Evolutionary conservation across 805 yeast genomes (phyloP), one percentile per base, ranked within the genome.

Genomic region (Barnettozyma sucrosica): DNA sequence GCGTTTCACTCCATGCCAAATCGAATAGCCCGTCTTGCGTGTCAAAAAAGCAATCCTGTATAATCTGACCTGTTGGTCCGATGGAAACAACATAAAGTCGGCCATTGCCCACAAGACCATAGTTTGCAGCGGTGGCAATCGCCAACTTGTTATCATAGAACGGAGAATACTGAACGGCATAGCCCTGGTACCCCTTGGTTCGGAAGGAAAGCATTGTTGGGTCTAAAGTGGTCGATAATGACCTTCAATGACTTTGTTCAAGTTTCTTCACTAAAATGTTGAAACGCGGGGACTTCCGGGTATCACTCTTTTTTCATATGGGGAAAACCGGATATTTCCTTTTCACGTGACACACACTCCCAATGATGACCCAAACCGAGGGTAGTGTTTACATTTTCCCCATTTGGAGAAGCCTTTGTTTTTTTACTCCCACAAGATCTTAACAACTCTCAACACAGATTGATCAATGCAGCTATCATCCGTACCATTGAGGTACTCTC

Each of bases 1-100:
- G 92, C 6, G 73, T 46, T 63, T 92, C 99, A 48, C 90, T 85
- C 98, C 98, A 92, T 0, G 92, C 79, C 1, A 85, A 68, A 58
- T 87, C 95, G 58, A 87, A 89, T 16, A 90, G 69, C 6, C 97
- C 96, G 66, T 92, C 99, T 65, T 92, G 97, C 0, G 98, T 92
- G 51, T 89, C 89, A 69, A 87, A 92, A 14, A 76, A 64, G 5
- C 74, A 66, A 41, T 78, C 80, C 36, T 74, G 75, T 5, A 59
- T 57, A 16, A 88, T 72, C n/a, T 55, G 57, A 1, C 98, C 98
- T 51, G 72, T 68, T 20, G 80, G 77, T 45, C 75, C 77, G 41
- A 92, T 85, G 43, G 80, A 80, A 21, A 92, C 68, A 1, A 92
- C 71, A 55, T 71, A 83, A 25, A 92, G 69, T 55, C 87, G 76